phyloP scores from a whole-genome alignment of 169 alveolate species.

The Plasmodium chabaudi region DNA sequence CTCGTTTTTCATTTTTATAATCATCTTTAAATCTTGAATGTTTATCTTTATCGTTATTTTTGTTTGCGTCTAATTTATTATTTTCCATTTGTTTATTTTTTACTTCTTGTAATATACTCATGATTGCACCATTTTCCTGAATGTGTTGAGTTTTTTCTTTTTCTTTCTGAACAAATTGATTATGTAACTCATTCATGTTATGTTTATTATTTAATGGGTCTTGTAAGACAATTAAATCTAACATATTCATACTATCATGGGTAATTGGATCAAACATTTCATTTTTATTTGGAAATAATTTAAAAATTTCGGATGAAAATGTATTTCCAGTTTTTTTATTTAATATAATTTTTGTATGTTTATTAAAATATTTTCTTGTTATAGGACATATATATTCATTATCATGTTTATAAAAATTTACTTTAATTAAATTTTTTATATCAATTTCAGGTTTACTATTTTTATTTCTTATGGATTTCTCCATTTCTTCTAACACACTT shows the following conservation, averaged over 20 bases:
- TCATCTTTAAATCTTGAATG: background rate
- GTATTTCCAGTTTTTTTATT: constrained; percentile 92
- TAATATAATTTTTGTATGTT: constrained; percentile 91
- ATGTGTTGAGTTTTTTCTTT: constrained; percentile 13
- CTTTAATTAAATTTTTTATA: constrained; percentile 91
- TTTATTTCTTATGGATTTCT: constrained; percentile 5
- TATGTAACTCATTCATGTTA: constrained; percentile 31
- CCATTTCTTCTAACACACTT: constrained; percentile 70
- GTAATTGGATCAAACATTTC: constrained; percentile 66
- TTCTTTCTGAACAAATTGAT: constrained; percentile 56
- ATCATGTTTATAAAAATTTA: constrained; percentile 85
- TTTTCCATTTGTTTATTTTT: constrained; percentile 23
- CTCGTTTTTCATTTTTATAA: background rate
- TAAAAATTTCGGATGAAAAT: constrained; percentile 84
- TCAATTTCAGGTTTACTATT: constrained; percentile 27
- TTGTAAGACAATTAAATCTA: constrained; percentile 82
- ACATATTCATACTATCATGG: constrained; percentile 78
- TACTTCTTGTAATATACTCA: constrained; percentile 72
- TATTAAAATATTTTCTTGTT: constrained; percentile 91
- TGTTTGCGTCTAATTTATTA: constrained; percentile 6
- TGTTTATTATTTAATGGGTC: constrained; percentile 74
- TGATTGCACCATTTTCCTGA: constrained; percentile 64
- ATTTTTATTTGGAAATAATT: constrained; percentile 51
- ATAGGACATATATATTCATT: constrained; percentile 94
- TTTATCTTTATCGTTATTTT: background rate